A percentile compares a stretch with the other conserved stretches of the same genome.
These are phyloP conservation scores for Heliamphora pulchella DNA, from an alignment of 179 eudicot species.

Conservation along the genomic window DNA sequence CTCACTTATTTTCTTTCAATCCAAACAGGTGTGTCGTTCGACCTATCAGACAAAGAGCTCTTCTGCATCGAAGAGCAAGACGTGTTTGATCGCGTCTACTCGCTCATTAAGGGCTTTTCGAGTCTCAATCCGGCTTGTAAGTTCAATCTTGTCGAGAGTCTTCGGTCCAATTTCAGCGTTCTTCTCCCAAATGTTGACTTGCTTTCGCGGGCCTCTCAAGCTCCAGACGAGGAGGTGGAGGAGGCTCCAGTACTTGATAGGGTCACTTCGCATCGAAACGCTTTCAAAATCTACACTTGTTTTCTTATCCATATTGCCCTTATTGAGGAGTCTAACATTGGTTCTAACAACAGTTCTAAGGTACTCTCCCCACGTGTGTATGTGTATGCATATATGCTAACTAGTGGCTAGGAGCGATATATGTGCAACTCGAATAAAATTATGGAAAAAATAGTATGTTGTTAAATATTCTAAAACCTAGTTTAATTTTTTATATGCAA, in stretches of 20 bases:
- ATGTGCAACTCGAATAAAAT: no score
- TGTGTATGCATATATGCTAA: no score
- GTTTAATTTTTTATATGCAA: no score
- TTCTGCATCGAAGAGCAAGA: constrained; percentile 88
- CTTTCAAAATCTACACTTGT: constrained; percentile 75
- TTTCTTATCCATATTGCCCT: constrained; percentile 62
- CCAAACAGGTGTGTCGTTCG: constrained; percentile 63
- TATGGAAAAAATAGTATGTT: no score
- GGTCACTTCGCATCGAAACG: constrained; percentile 70
- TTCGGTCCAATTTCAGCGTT: constrained; percentile 79
- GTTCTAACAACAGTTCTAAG: constrained; percentile 35
- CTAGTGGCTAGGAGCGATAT: no score
- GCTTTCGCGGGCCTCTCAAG: constrained; percentile 36
- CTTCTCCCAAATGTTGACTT: constrained; percentile 80
- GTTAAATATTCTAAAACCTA: no score
- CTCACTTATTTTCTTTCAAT: neutral
- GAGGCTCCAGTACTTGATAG: constrained; percentile 37
- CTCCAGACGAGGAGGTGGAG: constrained; percentile 22
- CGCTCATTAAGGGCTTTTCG: constrained; percentile 56
- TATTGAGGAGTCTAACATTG: constrained; percentile 40
- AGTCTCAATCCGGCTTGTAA: constrained; percentile 47
- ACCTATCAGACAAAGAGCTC: constrained; percentile 70
- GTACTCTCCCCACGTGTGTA: constrained; percentile 22
- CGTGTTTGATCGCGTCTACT: constrained; percentile 72
- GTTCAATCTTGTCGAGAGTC: constrained; percentile 60